phyloP scores from a whole-genome alignment of 192 early-diverging fungal species.

The Oehlia diaphana region DNA sequence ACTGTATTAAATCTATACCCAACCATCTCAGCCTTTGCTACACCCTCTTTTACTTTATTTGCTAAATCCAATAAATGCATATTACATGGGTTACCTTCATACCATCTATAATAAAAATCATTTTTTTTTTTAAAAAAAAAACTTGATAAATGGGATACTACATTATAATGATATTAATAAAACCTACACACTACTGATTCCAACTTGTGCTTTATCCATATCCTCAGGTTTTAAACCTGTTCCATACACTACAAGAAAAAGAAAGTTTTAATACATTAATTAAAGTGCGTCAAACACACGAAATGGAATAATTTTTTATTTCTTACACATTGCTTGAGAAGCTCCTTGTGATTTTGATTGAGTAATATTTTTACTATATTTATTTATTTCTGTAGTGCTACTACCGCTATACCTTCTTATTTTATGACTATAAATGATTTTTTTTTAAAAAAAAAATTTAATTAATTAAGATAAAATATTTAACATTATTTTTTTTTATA shows the following conservation, averaged over 20 bases:
- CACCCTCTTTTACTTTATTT: conserved; percentile 88
- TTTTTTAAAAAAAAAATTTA: not conserved
- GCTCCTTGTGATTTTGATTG: conserved; percentile 94
- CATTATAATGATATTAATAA: not conserved
- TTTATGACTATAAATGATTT: conserved; percentile 21
- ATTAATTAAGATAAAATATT: not conserved
- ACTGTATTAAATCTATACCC: conserved; percentile 99
- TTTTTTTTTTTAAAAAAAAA: not conserved
- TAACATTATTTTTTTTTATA: not conserved
- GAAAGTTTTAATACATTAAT: not conserved
- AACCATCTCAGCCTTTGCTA: conserved; percentile 82
- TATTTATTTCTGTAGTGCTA: conserved; percentile 63
- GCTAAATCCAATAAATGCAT: conserved; percentile 96
- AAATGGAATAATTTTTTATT: not conserved
- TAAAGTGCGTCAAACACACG: not conserved
- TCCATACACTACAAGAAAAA: conserved; percentile 71
- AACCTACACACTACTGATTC: conserved; percentile 90
- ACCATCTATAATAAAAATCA: conserved; percentile 62
- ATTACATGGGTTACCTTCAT: conserved; percentile 99
- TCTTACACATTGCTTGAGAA: conserved; percentile 94
- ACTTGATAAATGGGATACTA: not conserved
- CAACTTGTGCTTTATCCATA: conserved; percentile 89
- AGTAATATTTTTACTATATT: conserved; percentile 85
- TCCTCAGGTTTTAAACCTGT: conserved; percentile 85
- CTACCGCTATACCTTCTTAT: conserved; percentile 30